Conservation (phyloP, 1,284 basidiomycete genomes). For the Fistulinella cinereoalba region DNA sequence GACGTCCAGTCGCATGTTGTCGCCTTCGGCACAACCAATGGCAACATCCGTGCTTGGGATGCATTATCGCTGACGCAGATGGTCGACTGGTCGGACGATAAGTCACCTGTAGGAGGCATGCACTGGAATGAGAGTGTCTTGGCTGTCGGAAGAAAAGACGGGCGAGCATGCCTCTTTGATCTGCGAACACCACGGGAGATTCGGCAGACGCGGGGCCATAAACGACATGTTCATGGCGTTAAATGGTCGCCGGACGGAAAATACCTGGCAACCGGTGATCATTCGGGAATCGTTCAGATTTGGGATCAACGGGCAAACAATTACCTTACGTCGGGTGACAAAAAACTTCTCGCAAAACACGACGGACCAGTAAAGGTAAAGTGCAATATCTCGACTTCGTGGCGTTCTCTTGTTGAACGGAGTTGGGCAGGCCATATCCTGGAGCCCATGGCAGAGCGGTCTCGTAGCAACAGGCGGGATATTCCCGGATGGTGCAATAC, state of each 20-base stretch:
- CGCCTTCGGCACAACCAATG: constrained; percentile 40
- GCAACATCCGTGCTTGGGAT: constrained; percentile 44
- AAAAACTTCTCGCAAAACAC: constrained; percentile 50
- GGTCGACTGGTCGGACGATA: constrained; percentile 37
- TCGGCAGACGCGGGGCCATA: constrained; percentile 35
- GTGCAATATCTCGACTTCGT: not conserved
- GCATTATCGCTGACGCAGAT: constrained; percentile 29
- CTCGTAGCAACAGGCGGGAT: constrained; percentile 84
- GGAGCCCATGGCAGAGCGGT: constrained; percentile 89
- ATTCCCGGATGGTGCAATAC: constrained; percentile 71
- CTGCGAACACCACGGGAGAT: constrained; percentile 31
- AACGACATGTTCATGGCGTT: constrained; percentile 43
- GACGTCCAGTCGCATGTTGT: constrained; percentile 32
- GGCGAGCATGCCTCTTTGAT: constrained; percentile 41
- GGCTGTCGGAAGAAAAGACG: constrained; percentile 40
- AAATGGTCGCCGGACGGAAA: constrained; percentile 45
- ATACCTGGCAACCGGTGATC: constrained; percentile 43
- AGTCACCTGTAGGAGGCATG: constrained; percentile 40
- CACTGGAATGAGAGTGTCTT: constrained; percentile 42
- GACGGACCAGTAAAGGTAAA: constrained; percentile 54
- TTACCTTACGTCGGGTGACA: constrained; percentile 32
- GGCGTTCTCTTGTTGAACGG: not conserved
- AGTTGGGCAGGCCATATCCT: constrained; percentile 70
- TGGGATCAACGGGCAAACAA: constrained; percentile 45
- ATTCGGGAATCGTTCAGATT: constrained; percentile 41